Base-by-base conservation (phyloP, 371 early-diverging fungal genomes). In the Mortierella sp. region DNA sequence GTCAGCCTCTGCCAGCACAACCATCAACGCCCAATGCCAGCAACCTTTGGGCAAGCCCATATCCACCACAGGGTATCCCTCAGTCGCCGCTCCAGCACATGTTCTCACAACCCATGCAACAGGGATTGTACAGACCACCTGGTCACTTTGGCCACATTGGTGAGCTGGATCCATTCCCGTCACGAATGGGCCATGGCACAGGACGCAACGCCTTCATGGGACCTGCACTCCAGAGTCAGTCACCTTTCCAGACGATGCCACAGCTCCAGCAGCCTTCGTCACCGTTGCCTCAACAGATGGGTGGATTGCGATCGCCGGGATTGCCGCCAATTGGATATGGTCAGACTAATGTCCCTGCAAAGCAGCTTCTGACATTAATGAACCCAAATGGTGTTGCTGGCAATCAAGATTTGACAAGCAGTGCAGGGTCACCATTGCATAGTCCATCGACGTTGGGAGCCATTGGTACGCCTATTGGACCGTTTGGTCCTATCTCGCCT, bases 401-500 rank as follows among this genome's bases (percentile, higher is more conserved):
- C n/a, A 46, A 40, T 17, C 67, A 63, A 29, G 74, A 67, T 19
- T 6, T 49, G 43, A 14, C 68, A 3, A 61, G 21, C 52, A 63
- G 29, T 41, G 17, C 54, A 14, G 70, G 70, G 41, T 76, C 77
- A 9, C 70, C 77, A 0, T 50, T 76, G 10, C 64, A 76, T 46
- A 76, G 77, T 28, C 77, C 77, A 17, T 61, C 77, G 10, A 51
- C 70, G 2, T 39, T 76, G n/a, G 77, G 77, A 24, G 64, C 76
- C 14, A 76, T 76, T 21, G 68, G 69, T 14, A 64, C 76, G 2
- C 65, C 68, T 16, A 57, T 68, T 31, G 60, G 60, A 9, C 58
- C 77, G 8, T 76, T 61, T 65, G 77, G 77, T 37, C 62, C 70
- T 2, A 64, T 76, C 24, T 76, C 77, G 13, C 77, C 77, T 1